Evolutionary conservation across 352 stramenopile species (phyloP).

Genomic region (Phytophthora quininea): DNA sequence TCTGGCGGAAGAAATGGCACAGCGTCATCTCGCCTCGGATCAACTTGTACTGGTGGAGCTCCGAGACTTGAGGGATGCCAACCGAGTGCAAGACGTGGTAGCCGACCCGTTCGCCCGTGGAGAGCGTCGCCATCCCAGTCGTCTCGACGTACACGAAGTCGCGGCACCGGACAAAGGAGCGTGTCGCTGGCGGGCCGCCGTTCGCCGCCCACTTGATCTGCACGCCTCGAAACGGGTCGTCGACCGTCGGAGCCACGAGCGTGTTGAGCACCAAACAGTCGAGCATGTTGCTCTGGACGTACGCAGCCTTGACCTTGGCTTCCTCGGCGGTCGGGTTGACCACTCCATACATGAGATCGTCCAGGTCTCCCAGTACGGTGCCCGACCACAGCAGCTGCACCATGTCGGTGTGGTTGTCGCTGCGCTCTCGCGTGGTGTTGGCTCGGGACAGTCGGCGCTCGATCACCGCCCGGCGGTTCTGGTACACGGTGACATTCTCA

Average conservation of each 20-base stretch:
- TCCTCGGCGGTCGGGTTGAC: conserved; percentile 32
- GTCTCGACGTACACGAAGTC: conserved; percentile 68
- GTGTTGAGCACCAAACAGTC: conserved; percentile 54
- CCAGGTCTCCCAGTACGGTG: conserved; percentile 39
- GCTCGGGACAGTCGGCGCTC: conserved; percentile 30
- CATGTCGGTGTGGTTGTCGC: conserved; percentile 17
- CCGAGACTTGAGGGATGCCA: conserved; percentile 25
- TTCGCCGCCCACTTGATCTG: conserved; percentile 66
- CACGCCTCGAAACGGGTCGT: conserved; percentile 50
- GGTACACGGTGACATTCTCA: conserved; percentile 42
- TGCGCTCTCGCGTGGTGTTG: conserved; percentile 11
- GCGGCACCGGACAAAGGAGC: conserved; percentile 50
- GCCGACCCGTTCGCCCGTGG: conserved; percentile 51
- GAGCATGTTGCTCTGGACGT: conserved; percentile 42
- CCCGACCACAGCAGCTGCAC: conserved; percentile 48
- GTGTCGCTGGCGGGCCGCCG: conserved; percentile 45
- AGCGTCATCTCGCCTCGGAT: conserved; percentile 60
- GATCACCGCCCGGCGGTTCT: conserved; percentile 36
- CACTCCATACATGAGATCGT: conserved; percentile 51
- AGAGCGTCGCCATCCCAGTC: conserved; percentile 42
- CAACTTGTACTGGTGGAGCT: conserved; percentile 47
- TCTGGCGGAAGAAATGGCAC: conserved; percentile 57
- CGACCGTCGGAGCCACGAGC: conserved; percentile 34
- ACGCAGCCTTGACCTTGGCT: conserved; percentile 40
- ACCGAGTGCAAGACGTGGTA: conserved; percentile 47